These are phyloP conservation scores for Testicularia cyperi DNA, from an alignment of 1,284 basidiomycete genomes.

Conservation along the genomic window DNA sequence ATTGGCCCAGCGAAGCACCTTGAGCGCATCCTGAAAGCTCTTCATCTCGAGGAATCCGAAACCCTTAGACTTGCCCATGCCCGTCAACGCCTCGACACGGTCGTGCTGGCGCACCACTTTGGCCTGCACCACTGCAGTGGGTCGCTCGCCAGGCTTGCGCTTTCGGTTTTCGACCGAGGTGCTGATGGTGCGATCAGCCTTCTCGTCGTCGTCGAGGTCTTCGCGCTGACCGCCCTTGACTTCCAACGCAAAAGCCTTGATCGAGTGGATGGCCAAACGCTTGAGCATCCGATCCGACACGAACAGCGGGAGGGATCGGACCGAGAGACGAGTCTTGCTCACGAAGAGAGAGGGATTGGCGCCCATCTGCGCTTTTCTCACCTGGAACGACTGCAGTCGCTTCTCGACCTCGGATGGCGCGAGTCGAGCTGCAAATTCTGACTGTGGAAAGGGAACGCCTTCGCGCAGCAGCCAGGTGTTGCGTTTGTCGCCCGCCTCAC, in stretches of 20 bases:
- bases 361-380: conserved; percentile 62
- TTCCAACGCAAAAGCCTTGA: conserved; percentile 77
- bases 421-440: conserved; percentile 29
- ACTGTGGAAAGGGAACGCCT: conserved; percentile 63
- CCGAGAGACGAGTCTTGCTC: conserved; percentile 86
- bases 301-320: conserved; percentile 88
- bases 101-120: conserved; percentile 87
- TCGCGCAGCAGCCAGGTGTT: conserved; percentile 95
- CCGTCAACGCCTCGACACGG: conserved; percentile 81
- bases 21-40: conserved; percentile 82
- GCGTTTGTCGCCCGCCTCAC: conserved; percentile 90
- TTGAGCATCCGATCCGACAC: conserved; percentile 87
- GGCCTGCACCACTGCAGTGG: conserved; percentile 71
- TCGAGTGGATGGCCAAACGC: conserved; percentile 78
- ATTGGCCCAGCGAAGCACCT: conserved; percentile 90
- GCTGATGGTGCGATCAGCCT: conserved; percentile 61
- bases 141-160: conserved; percentile 63
- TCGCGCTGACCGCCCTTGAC: conserved; percentile 70
- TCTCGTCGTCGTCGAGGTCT: conserved; percentile 74
- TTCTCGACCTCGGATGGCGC: conserved; percentile 48
- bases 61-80: conserved; percentile 81
- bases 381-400: conserved; percentile 47
- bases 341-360: conserved; percentile 92
- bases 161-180: conserved; percentile 45
- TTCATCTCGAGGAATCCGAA: conserved; percentile 95